Evolutionary conservation across 768 basidiomycete species (phyloP), one percentile per base, ranked within the genome.

Genomic region (Russula olivacea): DNA sequence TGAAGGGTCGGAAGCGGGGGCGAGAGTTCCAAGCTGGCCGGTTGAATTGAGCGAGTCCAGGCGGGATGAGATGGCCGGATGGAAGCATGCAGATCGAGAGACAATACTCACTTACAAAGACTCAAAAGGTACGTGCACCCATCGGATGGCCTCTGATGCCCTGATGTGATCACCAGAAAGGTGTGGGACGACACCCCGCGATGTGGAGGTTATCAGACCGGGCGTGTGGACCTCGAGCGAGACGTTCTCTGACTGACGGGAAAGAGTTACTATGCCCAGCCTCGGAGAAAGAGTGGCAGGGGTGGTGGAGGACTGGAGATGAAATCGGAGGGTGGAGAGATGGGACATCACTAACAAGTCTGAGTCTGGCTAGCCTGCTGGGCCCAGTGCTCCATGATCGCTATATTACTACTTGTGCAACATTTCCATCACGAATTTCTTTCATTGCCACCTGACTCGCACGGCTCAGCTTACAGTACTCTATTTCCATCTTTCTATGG

Each of bases 51-150:
- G 32, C 2, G 32, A 5, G 2, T 30, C 30, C 30, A 30, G 51
- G 58, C 32, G n/a, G n/a, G 7, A 7, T 32, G 30, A 32, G 45
- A 40, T 40, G 36, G 38, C 52, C 52, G 8, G 12, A 36, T 28
- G 12, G 19, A 19, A 32, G 49, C 11, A 17, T 32, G 45, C 21
- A 21, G n/a, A 12, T 14, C 19, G 32, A 32, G 32, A 32, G 30
- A 30, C 49, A 25, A 57, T 49, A n/a, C 56, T 30, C 55, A 28
- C 79, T 81, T 73, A 92, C 91, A 92, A 93, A 21, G 85, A 80
- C 74, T 93, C 91, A 69, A 91, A 92, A 0, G 90, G 84, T 0
- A 91, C 74, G 63, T 88, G 80, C 0, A 88, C 72, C 82, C 87
- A 89, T 61, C 72, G 78, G 36, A 89, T 80, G 1, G 83, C 78